Evolutionary conservation across 1,284 basidiomycete genomes (phyloP).

Genomic region (Trametes hirsuta): DNA sequence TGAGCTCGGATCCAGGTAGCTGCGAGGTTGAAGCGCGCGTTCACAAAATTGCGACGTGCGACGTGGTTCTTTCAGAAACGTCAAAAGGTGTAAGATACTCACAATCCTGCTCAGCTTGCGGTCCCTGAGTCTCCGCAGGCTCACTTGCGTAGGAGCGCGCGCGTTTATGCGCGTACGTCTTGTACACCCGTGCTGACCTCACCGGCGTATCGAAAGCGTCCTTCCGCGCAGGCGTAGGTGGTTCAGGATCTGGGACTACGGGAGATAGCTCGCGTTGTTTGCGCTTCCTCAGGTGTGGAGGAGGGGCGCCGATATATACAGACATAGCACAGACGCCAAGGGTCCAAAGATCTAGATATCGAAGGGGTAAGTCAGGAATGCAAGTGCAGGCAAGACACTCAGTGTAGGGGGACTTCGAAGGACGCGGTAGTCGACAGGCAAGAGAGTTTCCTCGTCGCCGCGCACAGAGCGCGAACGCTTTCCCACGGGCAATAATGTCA

Average conservation of each 20-base stretch:
- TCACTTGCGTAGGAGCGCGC: constrained; percentile 11
- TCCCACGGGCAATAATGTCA: too few species aligned
- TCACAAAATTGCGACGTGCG: not conserved
- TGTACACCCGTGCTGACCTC: constrained; percentile 11
- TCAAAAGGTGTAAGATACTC: not conserved
- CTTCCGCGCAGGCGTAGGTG: not conserved
- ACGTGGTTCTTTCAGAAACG: not conserved
- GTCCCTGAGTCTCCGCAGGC: not conserved
- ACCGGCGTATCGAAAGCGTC: constrained; percentile 11
- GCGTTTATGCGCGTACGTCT: constrained; percentile 21
- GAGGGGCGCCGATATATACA: not conserved
- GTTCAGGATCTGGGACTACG: constrained; percentile 14
- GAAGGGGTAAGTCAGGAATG: not conserved
- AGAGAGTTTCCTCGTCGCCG: too few species aligned
- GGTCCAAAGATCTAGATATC: not conserved
- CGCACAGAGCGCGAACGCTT: too few species aligned
- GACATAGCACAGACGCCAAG: not conserved
- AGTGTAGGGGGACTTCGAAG: too few species aligned
- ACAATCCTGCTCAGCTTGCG: not conserved
- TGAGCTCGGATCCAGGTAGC: not conserved
- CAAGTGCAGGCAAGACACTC: too few species aligned
- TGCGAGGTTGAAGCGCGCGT: not conserved
- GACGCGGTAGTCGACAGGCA: too few species aligned
- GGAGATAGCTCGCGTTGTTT: constrained; percentile 16
- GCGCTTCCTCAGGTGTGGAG: constrained; percentile 1